phyloP scores from a whole-genome alignment of 176 grass and related monocot genomes.

The Triticum aestivum region DNA sequence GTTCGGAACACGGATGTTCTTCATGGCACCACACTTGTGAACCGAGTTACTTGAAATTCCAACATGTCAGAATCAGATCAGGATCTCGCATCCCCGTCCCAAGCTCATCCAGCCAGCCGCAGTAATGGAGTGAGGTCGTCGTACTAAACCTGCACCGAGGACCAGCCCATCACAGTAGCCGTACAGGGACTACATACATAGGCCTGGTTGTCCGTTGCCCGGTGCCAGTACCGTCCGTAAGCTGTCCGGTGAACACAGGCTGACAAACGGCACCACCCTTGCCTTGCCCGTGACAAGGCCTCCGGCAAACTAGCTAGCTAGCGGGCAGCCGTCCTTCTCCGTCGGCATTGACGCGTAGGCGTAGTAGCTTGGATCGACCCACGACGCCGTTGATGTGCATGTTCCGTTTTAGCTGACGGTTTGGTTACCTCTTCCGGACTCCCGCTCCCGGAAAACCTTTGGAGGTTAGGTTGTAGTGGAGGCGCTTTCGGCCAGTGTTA shows the following conservation, averaged over 20 bases:
- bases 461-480: not conserved
- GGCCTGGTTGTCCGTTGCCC: not conserved
- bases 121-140: not conserved
- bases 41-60: not conserved
- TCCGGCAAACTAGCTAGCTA: not conserved
- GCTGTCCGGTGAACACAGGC: not conserved
- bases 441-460: not conserved
- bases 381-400: not conserved
- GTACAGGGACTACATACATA: not conserved
- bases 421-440: not conserved
- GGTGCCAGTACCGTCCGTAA: not conserved
- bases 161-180: not conserved
- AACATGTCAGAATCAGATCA: not conserved
- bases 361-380: not conserved
- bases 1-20: not conserved
- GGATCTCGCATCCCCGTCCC: not conserved
- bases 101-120: not conserved
- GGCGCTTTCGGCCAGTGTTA: slow-evolving; percentile 7
- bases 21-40: not conserved
- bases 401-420: not conserved
- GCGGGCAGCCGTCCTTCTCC: not conserved
- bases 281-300: slow-evolving; percentile 8
- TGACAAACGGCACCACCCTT: not conserved
- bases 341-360: not conserved
- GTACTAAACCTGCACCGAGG: not conserved